Evolutionary conservation across 75 land plant species (phyloP).

Genomic region (Picea sitchensis): DNA sequence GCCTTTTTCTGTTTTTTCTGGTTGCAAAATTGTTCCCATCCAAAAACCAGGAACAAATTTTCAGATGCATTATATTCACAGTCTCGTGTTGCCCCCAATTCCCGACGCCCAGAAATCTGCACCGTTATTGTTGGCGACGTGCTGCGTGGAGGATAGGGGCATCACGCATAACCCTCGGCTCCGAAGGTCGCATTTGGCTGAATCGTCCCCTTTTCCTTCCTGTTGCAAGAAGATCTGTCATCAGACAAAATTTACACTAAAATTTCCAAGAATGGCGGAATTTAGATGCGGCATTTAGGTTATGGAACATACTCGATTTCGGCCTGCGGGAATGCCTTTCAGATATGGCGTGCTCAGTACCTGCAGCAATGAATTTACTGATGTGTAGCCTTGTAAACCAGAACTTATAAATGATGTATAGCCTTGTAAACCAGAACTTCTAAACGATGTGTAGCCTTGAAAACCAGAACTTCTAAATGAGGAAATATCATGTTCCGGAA

Average conservation of each 20-base stretch:
- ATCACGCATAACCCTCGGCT: slow-evolving; percentile 24
- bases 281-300: not conserved
- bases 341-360: slow-evolving; percentile 5
- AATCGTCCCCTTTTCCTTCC: not conserved
- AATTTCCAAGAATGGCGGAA: not conserved
- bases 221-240: not conserved
- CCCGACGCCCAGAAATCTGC: slow-evolving; percentile 26
- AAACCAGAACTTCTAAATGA: too few relatives aligned
- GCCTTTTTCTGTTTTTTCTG: too few relatives aligned
- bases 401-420: too few relatives aligned
- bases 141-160: slow-evolving; percentile 14
- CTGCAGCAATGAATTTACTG: not conserved
- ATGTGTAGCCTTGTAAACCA: too few relatives aligned
- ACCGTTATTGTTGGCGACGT: slow-evolving; percentile 23
- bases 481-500: too few relatives aligned
- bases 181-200: slow-evolving; percentile 2
- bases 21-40: too few relatives aligned
- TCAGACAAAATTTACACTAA: not conserved
- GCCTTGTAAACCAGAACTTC: too few relatives aligned
- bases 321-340: not conserved
- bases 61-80: too few relatives aligned
- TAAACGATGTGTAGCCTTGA: too few relatives aligned
- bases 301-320: not conserved
- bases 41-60: too few relatives aligned
- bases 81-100: not conserved